These are phyloP conservation scores for Leucocoprinus sp. DNA, from an alignment of 768 basidiomycete species.

Conservation along the genomic window DNA sequence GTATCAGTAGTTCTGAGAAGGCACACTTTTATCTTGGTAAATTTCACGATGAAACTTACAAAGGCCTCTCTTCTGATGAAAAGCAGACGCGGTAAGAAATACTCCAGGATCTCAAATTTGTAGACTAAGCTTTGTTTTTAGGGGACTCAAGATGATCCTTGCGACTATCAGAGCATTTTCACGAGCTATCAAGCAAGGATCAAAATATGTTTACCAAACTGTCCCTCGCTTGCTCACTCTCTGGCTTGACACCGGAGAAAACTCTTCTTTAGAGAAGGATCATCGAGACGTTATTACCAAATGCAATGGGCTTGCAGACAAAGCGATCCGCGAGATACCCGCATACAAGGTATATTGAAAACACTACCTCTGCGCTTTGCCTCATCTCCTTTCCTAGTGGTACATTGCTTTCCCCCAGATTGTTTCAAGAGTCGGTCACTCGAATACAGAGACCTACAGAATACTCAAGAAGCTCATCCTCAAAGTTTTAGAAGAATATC, in stretches of 20 bases:
- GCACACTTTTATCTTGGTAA: slow-evolving; percentile 80
- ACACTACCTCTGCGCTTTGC: background rate
- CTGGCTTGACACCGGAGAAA: slow-evolving; percentile 89
- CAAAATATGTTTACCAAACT: slow-evolving; percentile 95
- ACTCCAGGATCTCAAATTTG: background rate
- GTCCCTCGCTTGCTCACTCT: slow-evolving; percentile 90
- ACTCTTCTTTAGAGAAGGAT: slow-evolving; percentile 21
- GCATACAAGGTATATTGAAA: slow-evolving; percentile 62
- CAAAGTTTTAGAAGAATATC: slow-evolving; percentile 71
- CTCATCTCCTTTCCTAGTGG: slow-evolving; percentile 50
- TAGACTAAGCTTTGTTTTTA: slow-evolving; percentile 18
- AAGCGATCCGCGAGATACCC: slow-evolving; percentile 53
- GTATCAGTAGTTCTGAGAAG: slow-evolving; percentile 63
- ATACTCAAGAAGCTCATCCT: slow-evolving; percentile 61
- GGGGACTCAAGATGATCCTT: slow-evolving; percentile 55
- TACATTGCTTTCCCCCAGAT: slow-evolving; percentile 95
- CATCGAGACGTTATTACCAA: slow-evolving; percentile 30
- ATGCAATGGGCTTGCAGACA: slow-evolving; percentile 49
- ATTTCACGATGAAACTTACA: slow-evolving; percentile 78
- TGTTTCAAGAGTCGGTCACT: slow-evolving; percentile 85
- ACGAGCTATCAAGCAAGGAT: slow-evolving; percentile 69
- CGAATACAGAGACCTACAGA: slow-evolving; percentile 48
- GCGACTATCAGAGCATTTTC: slow-evolving; percentile 61
- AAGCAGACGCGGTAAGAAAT: slow-evolving; percentile 16
- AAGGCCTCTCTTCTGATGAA: slow-evolving; percentile 43